Percentiles rank a stretch among this genome's conserved stretches.
Conservation (phyloP, 805 yeast species). For the Vanderwaltozyma polyspora region DNA sequence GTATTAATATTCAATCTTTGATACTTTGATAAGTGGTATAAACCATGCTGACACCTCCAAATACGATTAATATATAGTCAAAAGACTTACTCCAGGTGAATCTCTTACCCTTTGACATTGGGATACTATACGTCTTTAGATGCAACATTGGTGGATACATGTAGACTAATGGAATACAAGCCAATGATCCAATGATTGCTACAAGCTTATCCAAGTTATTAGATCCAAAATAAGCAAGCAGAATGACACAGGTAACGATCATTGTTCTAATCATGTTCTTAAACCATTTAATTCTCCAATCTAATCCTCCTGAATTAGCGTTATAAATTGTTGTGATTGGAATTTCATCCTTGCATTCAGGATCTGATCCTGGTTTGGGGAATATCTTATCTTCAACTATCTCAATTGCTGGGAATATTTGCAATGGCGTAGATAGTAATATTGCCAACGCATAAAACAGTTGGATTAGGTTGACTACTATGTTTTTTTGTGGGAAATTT, state of each 20-base stretch:
- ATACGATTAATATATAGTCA: slow-evolving; percentile 38
- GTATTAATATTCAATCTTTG: slow-evolving; percentile 6
- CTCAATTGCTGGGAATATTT: slow-evolving; percentile 66
- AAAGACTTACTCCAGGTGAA: slow-evolving; percentile 28
- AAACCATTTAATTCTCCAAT: slow-evolving; percentile 41
- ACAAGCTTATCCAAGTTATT: slow-evolving; percentile 61
- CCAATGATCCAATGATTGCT: slow-evolving; percentile 73
- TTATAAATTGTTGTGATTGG: too few species aligned
- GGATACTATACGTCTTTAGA: slow-evolving; percentile 37
- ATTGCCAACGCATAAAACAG: slow-evolving; percentile 66
- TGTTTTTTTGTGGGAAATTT: slow-evolving; percentile 57
- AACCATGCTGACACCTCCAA: slow-evolving; percentile 52
- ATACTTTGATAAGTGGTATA: slow-evolving; percentile 59
- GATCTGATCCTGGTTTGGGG: slow-evolving; percentile 20
- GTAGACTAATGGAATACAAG: slow-evolving; percentile 76
- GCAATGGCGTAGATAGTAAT: slow-evolving; percentile 66
- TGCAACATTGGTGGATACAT: slow-evolving; percentile 78
- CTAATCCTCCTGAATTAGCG: not conserved
- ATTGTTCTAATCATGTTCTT: slow-evolving; percentile 47
- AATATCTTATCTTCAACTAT: slow-evolving; percentile 57
- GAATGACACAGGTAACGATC: slow-evolving; percentile 43
- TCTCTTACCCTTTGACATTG: slow-evolving; percentile 6
- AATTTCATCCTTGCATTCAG: too few species aligned
- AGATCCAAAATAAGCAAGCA: slow-evolving; percentile 57
- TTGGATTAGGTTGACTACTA: slow-evolving; percentile 54